A percentile compares a stretch with the other conserved stretches of the same genome.
Conservation (phyloP, 176 grass and related monocot genomes). For the Avena eriantha region DNA sequence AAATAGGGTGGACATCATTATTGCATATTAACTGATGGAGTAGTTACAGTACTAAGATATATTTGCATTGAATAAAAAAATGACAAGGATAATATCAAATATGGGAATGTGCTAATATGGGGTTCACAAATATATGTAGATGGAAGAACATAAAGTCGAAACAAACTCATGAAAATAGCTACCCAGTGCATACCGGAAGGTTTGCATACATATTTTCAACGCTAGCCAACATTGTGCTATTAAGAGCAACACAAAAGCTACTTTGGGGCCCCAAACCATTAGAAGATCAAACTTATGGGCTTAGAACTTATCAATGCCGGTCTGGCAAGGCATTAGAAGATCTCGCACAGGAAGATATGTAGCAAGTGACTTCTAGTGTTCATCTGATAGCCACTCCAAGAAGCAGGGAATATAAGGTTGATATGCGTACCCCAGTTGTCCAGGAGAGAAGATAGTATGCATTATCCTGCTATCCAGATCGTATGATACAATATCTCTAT, state of each 20-base stretch:
- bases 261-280: neutral
- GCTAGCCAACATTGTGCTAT: neutral
- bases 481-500: neutral
- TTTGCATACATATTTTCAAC: neutral
- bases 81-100: no score
- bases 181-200: neutral
- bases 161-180: neutral
- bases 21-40: neutral
- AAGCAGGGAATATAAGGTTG: no score
- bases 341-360: neutral
- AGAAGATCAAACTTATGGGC: neutral
- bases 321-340: neutral
- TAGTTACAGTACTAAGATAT: neutral
- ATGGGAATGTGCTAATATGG: no score
- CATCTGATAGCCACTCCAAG: no score
- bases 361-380: no score
- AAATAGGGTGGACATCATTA: neutral
- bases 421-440: no score
- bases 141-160: neutral
- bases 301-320: neutral
- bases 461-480: neutral
- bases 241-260: neutral
- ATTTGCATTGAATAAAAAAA: no score
- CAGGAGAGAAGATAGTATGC: neutral
- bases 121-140: no score